Base-by-base conservation (phyloP, 106 monocot species). In the Allium cepa region DNA sequence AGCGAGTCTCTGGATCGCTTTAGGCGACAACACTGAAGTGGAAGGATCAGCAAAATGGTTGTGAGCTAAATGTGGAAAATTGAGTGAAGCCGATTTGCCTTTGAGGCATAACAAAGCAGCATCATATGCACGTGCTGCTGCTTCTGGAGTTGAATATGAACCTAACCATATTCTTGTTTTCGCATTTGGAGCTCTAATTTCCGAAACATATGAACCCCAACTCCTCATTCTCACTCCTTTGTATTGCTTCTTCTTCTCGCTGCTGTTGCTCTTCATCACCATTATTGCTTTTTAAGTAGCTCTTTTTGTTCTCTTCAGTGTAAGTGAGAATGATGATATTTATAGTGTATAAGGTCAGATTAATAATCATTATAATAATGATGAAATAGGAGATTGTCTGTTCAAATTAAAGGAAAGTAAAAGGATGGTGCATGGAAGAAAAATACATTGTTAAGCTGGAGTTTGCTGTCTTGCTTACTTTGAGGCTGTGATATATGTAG, bases 161-260 rank as follows among this genome's bases (percentile, higher is more conserved):
- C 75, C 75, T 16, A 75, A 22, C 75, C 75, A 75, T 26, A 75
- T 75, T 17, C 75, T 61, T 22, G 68, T 69, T 68, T 75, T 75
- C 17, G 68, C 68, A 10, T 69, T 75, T 6, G 75, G 75, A 10
- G 75, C 75, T 55, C 75, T 28, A 16, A 75, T 75, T 47, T 75
- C 75, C 0, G 75, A 75, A 7, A 75, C 75, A 67, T 68, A 75
- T 0, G 75, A 75, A 5, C 75, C 75, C 75, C 75, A 75, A 9
- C 75, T 75, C 58, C 75, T 60, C 75, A 68, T 75, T 11, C 75
- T 68, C 59, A 75, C 75, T 62, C 75, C 75, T 28, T 75, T 75
- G 75, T 69, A 75, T 28, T 69, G 75, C 68, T 62, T 75, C 61
- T 69, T 68, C 10, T 0, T 59, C 10, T 14, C 50, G 65, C 4